Base-by-base conservation (phyloP, 2,329 filamentous ascomycete species). In the Sodiomyces alkalinus region DNA sequence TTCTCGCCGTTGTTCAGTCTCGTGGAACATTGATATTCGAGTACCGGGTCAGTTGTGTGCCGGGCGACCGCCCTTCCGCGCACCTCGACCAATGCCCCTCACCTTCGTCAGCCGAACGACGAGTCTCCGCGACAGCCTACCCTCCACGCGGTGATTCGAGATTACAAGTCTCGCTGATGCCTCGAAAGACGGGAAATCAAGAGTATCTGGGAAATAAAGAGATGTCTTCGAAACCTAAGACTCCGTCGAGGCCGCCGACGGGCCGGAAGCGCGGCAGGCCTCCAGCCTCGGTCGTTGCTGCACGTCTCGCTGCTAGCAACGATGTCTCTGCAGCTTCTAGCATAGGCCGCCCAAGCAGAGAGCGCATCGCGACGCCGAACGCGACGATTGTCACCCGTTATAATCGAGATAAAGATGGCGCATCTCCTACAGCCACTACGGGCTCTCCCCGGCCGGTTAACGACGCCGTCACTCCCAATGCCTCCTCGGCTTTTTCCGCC, bases 201-300 rank as follows among this genome's bases (percentile, higher is more conserved):
- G 11, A 13, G 25, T 19, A 21, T 30, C 21, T 14, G 23, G 11
- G 30, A 30, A 23, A 17, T 15, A 24, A 26, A 25, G 22, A 36
- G n/a, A 54, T 53, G 51, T 41, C 46, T 28, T 38, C 48, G 22
- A 37, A 41, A 28, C 46, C 49, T 26, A 37, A 53, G 20, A 56
- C 53, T 22, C 56, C 59, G 29, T 51, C 55, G 39, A 47, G 55
- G 25, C 49, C 51, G 13, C 47, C 54, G 6, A 56, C 56, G 19
- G 56, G 54, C 26, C 54, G 61, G 28, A 60, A 58, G 28, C 52
- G 62, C 31, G 61, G 61, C 28, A 55, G 62, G 22, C 62, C 62
- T 15, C 53, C 52, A 3, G 56, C 56, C 24, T 48, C 53, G n/a
- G n/a, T n/a, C n/a, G n/a, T n/a, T n/a, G n/a, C n/a, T n/a, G n/a